Percentiles rank a stretch among this genome's conserved stretches.
These are phyloP conservation scores for Boletellus sp. DNA, from an alignment of 768 basidiomycete genomes.

Conservation along the genomic window DNA sequence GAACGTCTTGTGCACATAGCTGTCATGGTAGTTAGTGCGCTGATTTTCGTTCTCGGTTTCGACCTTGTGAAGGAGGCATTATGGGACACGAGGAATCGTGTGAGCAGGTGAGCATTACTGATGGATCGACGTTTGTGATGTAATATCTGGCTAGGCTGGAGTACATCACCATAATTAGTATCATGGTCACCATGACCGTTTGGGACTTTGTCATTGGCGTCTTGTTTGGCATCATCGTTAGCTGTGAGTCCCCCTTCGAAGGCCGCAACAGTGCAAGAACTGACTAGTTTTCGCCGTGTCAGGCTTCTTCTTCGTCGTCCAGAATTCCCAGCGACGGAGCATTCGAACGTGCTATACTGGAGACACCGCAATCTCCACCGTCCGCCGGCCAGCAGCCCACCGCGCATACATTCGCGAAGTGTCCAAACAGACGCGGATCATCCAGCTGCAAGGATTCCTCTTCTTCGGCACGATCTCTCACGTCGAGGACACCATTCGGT, in stretches of 20 bases:
- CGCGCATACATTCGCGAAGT: constrained; percentile 89
- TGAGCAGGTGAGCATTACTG: constrained; percentile 54
- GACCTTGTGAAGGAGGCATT: constrained; percentile 94
- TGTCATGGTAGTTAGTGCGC: constrained; percentile 84
- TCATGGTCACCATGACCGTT: constrained; percentile 88
- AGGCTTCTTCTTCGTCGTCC: constrained; percentile 97
- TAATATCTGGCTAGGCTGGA: constrained; percentile 47
- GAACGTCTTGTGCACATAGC: constrained; percentile 41
- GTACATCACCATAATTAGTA: constrained; percentile 79
- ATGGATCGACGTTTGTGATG: constrained; percentile 2
- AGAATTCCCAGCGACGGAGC: constrained; percentile 81
- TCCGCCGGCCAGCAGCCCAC: constrained; percentile 84
- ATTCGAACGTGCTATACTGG: constrained; percentile 84
- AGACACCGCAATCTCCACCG: constrained; percentile 82
- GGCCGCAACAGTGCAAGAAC: neutral
- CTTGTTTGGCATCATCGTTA: constrained; percentile 85
- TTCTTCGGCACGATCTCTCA: constrained; percentile 92
- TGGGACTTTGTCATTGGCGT: constrained; percentile 96
- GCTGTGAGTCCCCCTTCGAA: constrained; percentile 51
- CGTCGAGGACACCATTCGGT: constrained; percentile 84
- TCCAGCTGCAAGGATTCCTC: constrained; percentile 88
- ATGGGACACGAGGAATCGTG: constrained; percentile 92
- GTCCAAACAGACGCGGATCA: constrained; percentile 84
- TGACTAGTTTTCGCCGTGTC: neutral
- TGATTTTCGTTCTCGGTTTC: constrained; percentile 93